These are phyloP conservation scores for Cercospora beticola DNA, from an alignment of 2,329 filamentous ascomycete species.

Conservation along the genomic window DNA sequence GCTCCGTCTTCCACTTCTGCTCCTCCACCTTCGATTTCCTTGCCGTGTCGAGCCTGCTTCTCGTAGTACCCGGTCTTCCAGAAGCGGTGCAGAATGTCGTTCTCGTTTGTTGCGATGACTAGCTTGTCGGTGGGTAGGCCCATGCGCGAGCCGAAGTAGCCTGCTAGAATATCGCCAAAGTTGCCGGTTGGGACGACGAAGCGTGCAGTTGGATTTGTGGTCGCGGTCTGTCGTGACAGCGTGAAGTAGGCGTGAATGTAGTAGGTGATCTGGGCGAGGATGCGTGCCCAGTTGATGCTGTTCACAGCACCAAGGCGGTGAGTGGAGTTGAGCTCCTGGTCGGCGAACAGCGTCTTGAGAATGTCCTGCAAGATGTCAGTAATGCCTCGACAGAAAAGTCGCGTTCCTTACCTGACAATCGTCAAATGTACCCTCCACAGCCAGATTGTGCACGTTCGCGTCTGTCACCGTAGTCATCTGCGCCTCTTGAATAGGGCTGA, in stretches of 20 bases:
- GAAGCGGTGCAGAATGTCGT: conserved; percentile 95
- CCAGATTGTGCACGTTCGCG: conserved; percentile 86
- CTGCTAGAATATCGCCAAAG: conserved; percentile 91
- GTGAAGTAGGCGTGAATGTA: conserved; percentile 95
- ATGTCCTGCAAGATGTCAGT: conserved; percentile 61
- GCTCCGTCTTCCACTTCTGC: conserved; percentile 55
- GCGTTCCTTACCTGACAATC: conserved; percentile 73
- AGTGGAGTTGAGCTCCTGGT: conserved; percentile 76
- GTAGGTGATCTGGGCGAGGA: conserved; percentile 94
- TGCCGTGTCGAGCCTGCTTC: conserved; percentile 68
- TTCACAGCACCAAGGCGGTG: conserved; percentile 91
- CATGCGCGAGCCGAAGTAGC: conserved; percentile 90
- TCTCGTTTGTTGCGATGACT: conserved; percentile 92
- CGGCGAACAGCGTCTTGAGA: conserved; percentile 87
- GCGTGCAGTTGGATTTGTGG: conserved; percentile 68
- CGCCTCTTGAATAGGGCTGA: conserved; percentile 88
- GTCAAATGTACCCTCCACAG: conserved; percentile 88
- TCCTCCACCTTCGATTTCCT: conserved; percentile 57
- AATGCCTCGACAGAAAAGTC: neutral
- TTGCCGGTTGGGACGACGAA: conserved; percentile 94
- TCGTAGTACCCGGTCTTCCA: conserved; percentile 88
- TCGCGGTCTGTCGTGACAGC: conserved; percentile 61
- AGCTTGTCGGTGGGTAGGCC: conserved; percentile 85
- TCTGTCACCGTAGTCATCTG: conserved; percentile 97
- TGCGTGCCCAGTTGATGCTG: conserved; percentile 94